phyloP scores from a whole-genome alignment of 306 rosid species.

The Clitoria ternatea region DNA sequence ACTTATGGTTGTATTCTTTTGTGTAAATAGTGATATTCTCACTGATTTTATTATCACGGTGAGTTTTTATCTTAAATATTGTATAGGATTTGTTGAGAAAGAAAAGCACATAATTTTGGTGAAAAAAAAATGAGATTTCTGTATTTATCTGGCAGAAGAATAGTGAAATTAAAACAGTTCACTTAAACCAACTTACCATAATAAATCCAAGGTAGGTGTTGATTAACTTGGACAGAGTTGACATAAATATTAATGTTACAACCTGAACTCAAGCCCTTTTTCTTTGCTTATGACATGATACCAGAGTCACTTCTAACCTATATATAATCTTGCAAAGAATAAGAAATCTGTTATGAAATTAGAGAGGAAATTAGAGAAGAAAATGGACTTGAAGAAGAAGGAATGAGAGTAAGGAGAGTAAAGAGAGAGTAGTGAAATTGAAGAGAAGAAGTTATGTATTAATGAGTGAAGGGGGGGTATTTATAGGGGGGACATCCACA shows the following conservation, averaged over 20 bases:
- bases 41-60: neutral
- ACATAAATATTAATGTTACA: neutral
- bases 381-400: too few species aligned
- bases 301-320: too few species aligned
- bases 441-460: too few species aligned
- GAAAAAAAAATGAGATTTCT: neutral
- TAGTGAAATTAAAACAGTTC: neutral
- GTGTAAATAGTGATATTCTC: slow-evolving; percentile 6
- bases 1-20: neutral
- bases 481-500: too few species aligned
- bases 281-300: too few species aligned
- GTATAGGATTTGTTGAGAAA: neutral
- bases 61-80: neutral
- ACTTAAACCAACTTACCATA: neutral
- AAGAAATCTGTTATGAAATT: too few species aligned
- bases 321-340: too few species aligned
- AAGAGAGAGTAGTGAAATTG: too few species aligned
- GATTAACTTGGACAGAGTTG: neutral
- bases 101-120: neutral
- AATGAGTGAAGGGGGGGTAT: too few species aligned
- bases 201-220: neutral
- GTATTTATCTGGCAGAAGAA: neutral
- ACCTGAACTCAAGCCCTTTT: neutral
- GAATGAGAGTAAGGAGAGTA: too few species aligned
- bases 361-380: too few species aligned